Evolutionary conservation across 179 eudicot genomes (phyloP), one percentile per base, ranked within the genome.

Genomic region (Beta macrorhiza): DNA sequence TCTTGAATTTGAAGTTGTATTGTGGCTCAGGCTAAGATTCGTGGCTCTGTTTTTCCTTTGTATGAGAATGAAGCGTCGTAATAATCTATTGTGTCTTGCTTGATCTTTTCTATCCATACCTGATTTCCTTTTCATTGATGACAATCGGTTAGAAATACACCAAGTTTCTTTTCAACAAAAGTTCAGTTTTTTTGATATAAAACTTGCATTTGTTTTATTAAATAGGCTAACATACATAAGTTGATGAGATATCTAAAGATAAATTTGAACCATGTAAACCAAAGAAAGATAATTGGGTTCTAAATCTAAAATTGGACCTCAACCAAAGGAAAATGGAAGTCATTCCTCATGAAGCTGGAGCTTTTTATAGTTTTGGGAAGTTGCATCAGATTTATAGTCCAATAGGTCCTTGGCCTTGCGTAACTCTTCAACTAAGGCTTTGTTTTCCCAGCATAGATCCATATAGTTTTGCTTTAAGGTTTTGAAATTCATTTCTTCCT

Each of bases 381-480:
- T 37, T 37, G 42, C 42, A 37, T 37, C 42, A 37, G 19, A 1
- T 8, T 44, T 44, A 10, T 69, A 44, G 19, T 15, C 1, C 5
- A 44, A 5, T 16, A 44, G 7, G 6, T 69, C n/a, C 22, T 69
- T 69, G 25, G 25, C 13, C 25, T 45, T 44, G 7, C 15, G 0
- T 44, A 69, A 25, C 14, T 44, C 74, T 45, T 45, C 20, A 9
- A 7, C 45, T 10, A 69, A 25, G 51, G 42, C 16, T 37, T 5
- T 67, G 16, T 67, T 67, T 42, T 67, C 72, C 55, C 14, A 17
- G 8, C 74, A 69, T 0, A 69, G 25, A 69, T 69, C 74, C 74
- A 69, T 69, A 19, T 69, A 44, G 17, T 17, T 19, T 12, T 45
- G 53, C 53, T 69, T 69, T 7, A 69, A 49, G n/a, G 25, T 37